Percentiles rank a stretch among this genome's conserved stretches.
phyloP scores from a whole-genome alignment of 805 yeast species.

The Yamadazyma laniorum region DNA sequence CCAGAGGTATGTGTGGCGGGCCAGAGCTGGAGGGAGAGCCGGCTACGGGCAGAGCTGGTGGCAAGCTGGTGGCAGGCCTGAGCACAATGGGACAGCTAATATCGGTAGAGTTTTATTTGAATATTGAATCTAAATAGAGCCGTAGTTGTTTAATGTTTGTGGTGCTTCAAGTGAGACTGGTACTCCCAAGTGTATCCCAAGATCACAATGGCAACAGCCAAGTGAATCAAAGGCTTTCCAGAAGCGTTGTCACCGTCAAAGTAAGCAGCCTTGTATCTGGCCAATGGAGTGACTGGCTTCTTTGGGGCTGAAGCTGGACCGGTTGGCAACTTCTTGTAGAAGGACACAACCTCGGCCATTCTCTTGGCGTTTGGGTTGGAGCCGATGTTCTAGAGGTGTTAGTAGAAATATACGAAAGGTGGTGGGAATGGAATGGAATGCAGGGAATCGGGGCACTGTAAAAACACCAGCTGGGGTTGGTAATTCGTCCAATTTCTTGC shows the following conservation, averaged over 20 bases:
- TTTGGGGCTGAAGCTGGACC: slow-evolving; percentile 80
- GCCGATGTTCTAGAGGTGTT: slow-evolving; percentile 70
- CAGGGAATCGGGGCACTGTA: too few relatives aligned
- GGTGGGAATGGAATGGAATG: not conserved
- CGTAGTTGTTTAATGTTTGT: slow-evolving; percentile 24
- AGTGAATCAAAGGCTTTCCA: slow-evolving; percentile 80
- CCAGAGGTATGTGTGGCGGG: too few relatives aligned
- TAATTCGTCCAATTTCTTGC: too few relatives aligned
- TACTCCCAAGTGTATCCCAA: slow-evolving; percentile 91
- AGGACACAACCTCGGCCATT: slow-evolving; percentile 90
- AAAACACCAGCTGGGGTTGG: too few relatives aligned
- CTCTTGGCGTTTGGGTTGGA: slow-evolving; percentile 96
- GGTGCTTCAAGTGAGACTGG: slow-evolving; percentile 74
- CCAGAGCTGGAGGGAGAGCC: too few relatives aligned
- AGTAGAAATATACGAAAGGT: slow-evolving; percentile 9
- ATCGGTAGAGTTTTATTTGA: too few relatives aligned
- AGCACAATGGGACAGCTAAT: too few relatives aligned
- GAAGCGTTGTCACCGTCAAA: slow-evolving; percentile 81
- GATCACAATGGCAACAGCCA: slow-evolving; percentile 62
- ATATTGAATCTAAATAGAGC: too few relatives aligned
- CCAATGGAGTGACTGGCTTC: slow-evolving; percentile 63
- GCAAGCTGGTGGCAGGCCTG: too few relatives aligned
- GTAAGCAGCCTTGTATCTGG: slow-evolving; percentile 81
- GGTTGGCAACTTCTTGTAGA: slow-evolving; percentile 94
- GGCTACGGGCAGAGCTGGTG: too few relatives aligned